These are phyloP conservation scores for Penicillium tannophilum DNA, from an alignment of 495 filamentous ascomycete genomes.

Conservation along the genomic window DNA sequence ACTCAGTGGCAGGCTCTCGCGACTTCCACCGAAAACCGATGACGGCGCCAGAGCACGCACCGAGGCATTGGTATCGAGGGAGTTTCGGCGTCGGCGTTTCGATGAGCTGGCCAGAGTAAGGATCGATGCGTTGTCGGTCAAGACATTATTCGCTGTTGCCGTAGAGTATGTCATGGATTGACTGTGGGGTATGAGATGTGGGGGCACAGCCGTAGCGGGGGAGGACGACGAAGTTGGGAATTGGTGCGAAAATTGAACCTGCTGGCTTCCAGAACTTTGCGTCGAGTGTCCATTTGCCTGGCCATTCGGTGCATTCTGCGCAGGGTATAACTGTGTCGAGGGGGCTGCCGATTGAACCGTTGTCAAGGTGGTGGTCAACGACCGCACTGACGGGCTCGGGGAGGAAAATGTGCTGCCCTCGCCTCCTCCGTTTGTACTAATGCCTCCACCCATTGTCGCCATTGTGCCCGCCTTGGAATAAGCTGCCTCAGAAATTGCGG, in stretches of 20 bases:
- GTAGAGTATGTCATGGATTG: slow-evolving; percentile 82
- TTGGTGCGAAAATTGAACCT: slow-evolving; percentile 81
- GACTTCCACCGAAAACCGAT: slow-evolving; percentile 86
- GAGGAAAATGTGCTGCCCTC: slow-evolving; percentile 90
- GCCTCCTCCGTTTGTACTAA: slow-evolving; percentile 69
- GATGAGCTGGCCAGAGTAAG: slow-evolving; percentile 96
- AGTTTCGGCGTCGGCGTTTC: slow-evolving; percentile 83
- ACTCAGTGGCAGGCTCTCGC: slow-evolving; percentile 85
- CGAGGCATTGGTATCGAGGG: slow-evolving; percentile 93
- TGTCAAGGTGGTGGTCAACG: slow-evolving; percentile 90
- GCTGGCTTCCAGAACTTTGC: slow-evolving; percentile 51
- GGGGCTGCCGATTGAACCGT: slow-evolving; percentile 89
- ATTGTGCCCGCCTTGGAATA: slow-evolving; percentile 79
- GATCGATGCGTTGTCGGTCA: slow-evolving; percentile 94
- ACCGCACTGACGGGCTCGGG: slow-evolving; percentile 86
- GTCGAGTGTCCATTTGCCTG: slow-evolving; percentile 47
- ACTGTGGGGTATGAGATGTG: slow-evolving; percentile 68
- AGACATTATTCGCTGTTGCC: slow-evolving; percentile 87
- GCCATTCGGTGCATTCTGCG: slow-evolving; percentile 42
- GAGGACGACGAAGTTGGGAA: slow-evolving; percentile 67
- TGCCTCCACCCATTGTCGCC: slow-evolving; percentile 60
- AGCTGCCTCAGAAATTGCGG: slow-evolving; percentile 70
- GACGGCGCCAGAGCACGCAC: slow-evolving; percentile 91
- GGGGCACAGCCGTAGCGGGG: slow-evolving; percentile 76
- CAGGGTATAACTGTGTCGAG: slow-evolving; percentile 58